These are phyloP conservation scores for Maudiozyma bulderi DNA, from an alignment of 805 yeast species.

Conservation along the genomic window DNA sequence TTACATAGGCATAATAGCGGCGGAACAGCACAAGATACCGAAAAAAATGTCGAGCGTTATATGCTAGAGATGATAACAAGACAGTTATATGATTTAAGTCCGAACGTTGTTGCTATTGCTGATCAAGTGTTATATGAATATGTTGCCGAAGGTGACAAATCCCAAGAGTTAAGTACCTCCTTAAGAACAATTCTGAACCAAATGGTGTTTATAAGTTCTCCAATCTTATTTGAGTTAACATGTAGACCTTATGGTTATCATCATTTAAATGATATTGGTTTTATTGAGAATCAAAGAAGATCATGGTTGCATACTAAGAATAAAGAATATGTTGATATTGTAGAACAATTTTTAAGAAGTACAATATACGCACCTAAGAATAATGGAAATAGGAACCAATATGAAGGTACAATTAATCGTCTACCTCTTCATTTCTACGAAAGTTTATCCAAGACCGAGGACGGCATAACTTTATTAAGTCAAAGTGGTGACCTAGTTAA, in stretches of 20 bases:
- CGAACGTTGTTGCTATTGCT: slow-evolving; percentile 46
- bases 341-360: slow-evolving; percentile 33
- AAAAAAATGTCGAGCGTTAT: slow-evolving; percentile 6
- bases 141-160: slow-evolving; percentile 32
- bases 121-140: slow-evolving; percentile 48
- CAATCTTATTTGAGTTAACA: slow-evolving; percentile 53
- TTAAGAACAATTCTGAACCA: slow-evolving; percentile 31
- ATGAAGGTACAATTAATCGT: slow-evolving; percentile 8
- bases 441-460: slow-evolving; percentile 68
- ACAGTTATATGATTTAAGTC: slow-evolving; percentile 59
- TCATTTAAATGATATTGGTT: slow-evolving; percentile 48
- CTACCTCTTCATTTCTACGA: slow-evolving; percentile 69
- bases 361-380: not conserved
- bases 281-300: slow-evolving; percentile 55
- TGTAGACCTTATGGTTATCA: slow-evolving; percentile 62
- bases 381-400: not conserved
- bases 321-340: slow-evolving; percentile 37
- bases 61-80: slow-evolving; percentile 44
- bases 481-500: slow-evolving; percentile 38
- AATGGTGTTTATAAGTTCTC: slow-evolving; percentile 42
- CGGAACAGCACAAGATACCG: not conserved
- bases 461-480: slow-evolving; percentile 59
- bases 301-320: slow-evolving; percentile 50
- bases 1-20: not conserved
- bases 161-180: slow-evolving; percentile 15